Percentiles rank a stretch among this genome's conserved stretches.
Evolutionary conservation across 805 yeast genomes (phyloP).

Genomic region (Tetrapisispora pingtungensis): DNA sequence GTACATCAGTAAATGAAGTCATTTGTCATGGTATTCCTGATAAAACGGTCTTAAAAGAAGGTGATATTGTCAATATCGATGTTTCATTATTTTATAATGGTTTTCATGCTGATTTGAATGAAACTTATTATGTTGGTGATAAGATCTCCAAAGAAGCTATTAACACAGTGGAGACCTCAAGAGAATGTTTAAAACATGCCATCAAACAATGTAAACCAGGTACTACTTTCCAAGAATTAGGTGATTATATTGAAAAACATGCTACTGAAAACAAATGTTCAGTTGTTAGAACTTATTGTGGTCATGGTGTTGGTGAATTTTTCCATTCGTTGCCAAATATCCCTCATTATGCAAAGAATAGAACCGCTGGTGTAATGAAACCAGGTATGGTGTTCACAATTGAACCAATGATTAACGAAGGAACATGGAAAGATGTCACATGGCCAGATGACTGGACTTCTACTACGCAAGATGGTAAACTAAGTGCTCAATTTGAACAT

Average conservation of each 20-base stretch:
- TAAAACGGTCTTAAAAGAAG: constrained; percentile 74
- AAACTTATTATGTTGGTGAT: constrained; percentile 93
- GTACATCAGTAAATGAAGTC: constrained; percentile 90
- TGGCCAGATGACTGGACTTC: constrained; percentile 99
- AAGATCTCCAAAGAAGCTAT: constrained; percentile 75
- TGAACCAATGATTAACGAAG: constrained; percentile 93
- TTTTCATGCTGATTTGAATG: constrained; percentile 88
- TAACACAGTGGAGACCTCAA: constrained; percentile 80
- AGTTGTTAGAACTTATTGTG: constrained; percentile 84
- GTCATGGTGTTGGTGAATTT: constrained; percentile 80
- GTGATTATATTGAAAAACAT: constrained; percentile 78
- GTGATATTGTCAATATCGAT: constrained; percentile 89
- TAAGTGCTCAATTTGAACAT: constrained; percentile 93
- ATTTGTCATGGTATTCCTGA: constrained; percentile 98
- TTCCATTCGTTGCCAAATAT: constrained; percentile 91
- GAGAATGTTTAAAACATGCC: constrained; percentile 80
- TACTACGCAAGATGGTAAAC: constrained; percentile 78
- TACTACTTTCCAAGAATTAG: constrained; percentile 71
- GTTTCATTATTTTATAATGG: constrained; percentile 80
- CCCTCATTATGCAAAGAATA: constrained; percentile 90
- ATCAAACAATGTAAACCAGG: constrained; percentile 88
- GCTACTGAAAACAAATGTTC: constrained; percentile 71
- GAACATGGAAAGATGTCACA: constrained; percentile 63
- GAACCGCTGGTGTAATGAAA: constrained; percentile 86
- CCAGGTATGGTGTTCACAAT: constrained; percentile 96